Conservation (phyloP, 768 basidiomycete species). For the Nidula microcarpa region DNA sequence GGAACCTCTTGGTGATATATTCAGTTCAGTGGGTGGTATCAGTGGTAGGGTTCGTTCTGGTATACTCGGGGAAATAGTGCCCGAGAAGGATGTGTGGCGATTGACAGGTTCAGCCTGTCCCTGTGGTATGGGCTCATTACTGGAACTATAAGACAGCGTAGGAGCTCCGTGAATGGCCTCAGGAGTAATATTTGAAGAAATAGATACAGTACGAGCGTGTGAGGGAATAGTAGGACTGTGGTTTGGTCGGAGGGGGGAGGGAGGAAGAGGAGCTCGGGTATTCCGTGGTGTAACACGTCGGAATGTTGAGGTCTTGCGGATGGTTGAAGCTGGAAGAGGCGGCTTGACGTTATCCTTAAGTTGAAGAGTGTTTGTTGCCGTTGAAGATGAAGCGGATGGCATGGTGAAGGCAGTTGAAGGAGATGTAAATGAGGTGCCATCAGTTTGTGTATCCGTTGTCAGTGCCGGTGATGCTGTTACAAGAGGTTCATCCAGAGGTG, state of each 20-base stretch:
- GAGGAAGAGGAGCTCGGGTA: slow-evolving; percentile 25
- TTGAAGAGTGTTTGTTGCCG: background rate
- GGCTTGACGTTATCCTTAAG: background rate
- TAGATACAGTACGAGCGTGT: slow-evolving; percentile 16
- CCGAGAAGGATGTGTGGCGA: too few relatives aligned
- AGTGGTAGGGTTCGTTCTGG: too few relatives aligned
- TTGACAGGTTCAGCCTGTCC: too few relatives aligned
- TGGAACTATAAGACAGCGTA: background rate
- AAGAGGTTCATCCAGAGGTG: too few relatives aligned
- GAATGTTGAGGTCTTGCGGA: slow-evolving; percentile 40
- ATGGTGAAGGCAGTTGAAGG: background rate
- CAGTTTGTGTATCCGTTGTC: too few relatives aligned
- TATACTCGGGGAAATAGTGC: too few relatives aligned
- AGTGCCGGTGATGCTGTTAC: too few relatives aligned
- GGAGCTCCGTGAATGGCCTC: too few relatives aligned
- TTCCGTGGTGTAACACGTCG: slow-evolving; percentile 42
- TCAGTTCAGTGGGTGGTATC: too few relatives aligned
- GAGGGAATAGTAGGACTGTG: background rate
- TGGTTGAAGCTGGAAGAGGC: background rate
- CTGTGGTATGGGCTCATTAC: slow-evolving; percentile 1
- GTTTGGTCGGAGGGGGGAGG: slow-evolving; percentile 24
- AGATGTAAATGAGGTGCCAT: too few relatives aligned
- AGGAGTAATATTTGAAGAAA: slow-evolving; percentile 5
- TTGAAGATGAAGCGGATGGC: background rate
- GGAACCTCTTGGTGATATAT: too few relatives aligned